Base-by-base conservation (phyloP, 208 protist genomes). In the Leishmania turanica region DNA sequence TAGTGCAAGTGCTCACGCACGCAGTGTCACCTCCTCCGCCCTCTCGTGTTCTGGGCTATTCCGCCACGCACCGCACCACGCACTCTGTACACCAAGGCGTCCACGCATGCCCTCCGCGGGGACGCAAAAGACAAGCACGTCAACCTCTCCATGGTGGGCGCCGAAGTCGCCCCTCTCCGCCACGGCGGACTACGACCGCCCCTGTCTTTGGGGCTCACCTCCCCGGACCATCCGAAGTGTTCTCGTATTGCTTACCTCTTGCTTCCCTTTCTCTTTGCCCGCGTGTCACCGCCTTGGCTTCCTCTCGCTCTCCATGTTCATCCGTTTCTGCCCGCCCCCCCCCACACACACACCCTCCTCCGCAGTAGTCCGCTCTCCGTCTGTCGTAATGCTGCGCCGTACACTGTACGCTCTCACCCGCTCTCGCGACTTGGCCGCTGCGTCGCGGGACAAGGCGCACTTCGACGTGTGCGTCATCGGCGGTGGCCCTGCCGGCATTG, bases 391-490 rank as follows among this genome's bases (percentile, higher is more conserved):
- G 80, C 54, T 84, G 62, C 72, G 79, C 17, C 71, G 75, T 3
- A 80, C 70, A 51, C n/a, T 70, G 0, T 21, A 7, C 37, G 54
- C 0, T 11, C 47, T 66, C 34, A 5, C 51, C 47, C 83, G 62
- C 60, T 21, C 31, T 86, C 83, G 84, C 74, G 79, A 6, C 42
- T 87, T 42, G 74, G 89, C 42, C 7, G 78, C 45, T 80, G 84
- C 21, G 34, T 54, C 79, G 51, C 73, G 49, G 21, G 65, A 53
- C 13, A 83, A 78, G 68, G 76, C 71, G 27, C 89, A 89, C 77
- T 96, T 91, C 69, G 93, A 97, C 76, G 86, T 97, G 1, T 97
- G 93, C 49, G 85, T 97, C 70, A 93, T 97, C 75, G 93, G 93
- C 53, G 92, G 69, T 19, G 93, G 93, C 13, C 92, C 93, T 1